These are phyloP conservation scores for Coccomyxa sp. DNA, from an alignment of 139 green algal genomes.

Conservation along the genomic window DNA sequence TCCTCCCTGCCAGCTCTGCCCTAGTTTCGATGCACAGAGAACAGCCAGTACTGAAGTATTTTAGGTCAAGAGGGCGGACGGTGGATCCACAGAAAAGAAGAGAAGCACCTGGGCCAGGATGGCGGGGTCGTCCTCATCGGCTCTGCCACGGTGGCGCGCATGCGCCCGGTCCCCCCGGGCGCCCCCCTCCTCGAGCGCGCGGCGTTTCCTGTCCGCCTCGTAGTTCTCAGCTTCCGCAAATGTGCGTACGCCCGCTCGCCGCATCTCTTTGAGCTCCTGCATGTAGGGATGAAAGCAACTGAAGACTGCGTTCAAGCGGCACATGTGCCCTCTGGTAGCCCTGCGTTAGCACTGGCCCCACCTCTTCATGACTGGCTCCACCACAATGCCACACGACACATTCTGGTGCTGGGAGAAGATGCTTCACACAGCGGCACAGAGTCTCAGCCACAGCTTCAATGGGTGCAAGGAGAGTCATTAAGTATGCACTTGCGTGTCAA, in stretches of 20 bases:
- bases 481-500: no score
- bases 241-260: slow-evolving; percentile 60
- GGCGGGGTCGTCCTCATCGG: not conserved
- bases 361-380: no score
- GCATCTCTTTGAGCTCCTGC: slow-evolving; percentile 75
- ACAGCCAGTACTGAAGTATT: not conserved
- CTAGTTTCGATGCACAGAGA: not conserved
- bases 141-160: not conserved
- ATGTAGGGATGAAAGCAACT: no score
- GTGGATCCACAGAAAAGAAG: not conserved
- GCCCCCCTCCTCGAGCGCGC: slow-evolving; percentile 1
- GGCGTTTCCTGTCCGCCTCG: slow-evolving; percentile 45
- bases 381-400: no score
- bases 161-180: not conserved
- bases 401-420: no score
- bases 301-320: no score
- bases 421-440: no score
- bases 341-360: no score
- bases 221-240: slow-evolving; percentile 65
- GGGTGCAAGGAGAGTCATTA: no score
- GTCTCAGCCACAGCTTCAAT: no score
- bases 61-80: not conserved
- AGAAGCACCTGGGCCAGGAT: slow-evolving; percentile 1
- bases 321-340: no score
- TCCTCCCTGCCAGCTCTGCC: not conserved